Base-by-base conservation (phyloP, 495 filamentous ascomycete species). In the Massariosphaeria phaeospora region DNA sequence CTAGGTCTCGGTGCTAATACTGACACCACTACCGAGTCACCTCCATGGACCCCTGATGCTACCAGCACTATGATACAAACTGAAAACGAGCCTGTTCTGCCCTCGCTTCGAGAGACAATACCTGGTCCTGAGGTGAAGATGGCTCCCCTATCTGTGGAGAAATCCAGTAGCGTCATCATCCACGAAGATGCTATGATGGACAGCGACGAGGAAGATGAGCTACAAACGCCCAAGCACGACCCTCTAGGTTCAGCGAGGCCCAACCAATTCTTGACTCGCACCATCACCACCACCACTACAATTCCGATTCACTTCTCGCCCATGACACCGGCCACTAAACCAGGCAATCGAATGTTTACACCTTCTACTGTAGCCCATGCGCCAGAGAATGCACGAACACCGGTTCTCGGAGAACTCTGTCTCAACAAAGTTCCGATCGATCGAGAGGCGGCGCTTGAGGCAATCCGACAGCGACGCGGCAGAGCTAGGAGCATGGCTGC, bases 231-330 rank as follows among this genome's bases (percentile, higher is more conserved):
- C 15, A 15, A 40, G 8, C 55, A 51, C 34, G 57, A 43, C 23
- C 63, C 62, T 15, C 52, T 47, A 3, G 55, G 39, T 12, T 53
- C 59, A 54, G 54, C 36, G 48, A 65, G 54, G 31, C 44, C 54
- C 35, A 50, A 51, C 33, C 44, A 12, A 26, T 63, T 39, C 49
- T 26, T 43, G 10, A 59, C 66, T 35, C 67, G 68, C 41, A 70
- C 68, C 11, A 55, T 72, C 30, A 71, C 68, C 15, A 73, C 69
- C 23, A 73, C 70, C 1, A 73, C 69, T 8, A 73, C 66, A 3
- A 66, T 71, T 21, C 70, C 69, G 10, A 62, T 69, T 30, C 66
- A 68, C 49, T 70, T 72, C 64, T 70, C 69, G 0, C 70, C 70
- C 3, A 25, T 63, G 25, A 46, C 64, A 12, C 62, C 65, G 33